Base-by-base conservation (phyloP, 441 rosid species). In the Arabidopsis hybrid region DNA sequence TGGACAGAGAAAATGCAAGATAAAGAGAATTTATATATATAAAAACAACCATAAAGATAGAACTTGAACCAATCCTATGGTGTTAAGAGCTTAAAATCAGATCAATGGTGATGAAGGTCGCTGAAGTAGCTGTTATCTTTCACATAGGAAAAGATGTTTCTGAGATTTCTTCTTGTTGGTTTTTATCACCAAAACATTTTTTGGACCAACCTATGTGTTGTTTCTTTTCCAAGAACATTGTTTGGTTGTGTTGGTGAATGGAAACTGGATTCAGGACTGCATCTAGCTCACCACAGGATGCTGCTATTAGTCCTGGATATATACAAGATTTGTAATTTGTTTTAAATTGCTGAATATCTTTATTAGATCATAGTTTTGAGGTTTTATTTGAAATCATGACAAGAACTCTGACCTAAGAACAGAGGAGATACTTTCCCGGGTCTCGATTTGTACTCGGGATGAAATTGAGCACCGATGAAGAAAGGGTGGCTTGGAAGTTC, bases 371-470 rank as follows among this genome's bases (percentile, higher is more conserved):
- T 60, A 21, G 63, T 60, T 43, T 16, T 34, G 17, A 45, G 26
- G 34, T 53, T 63, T 13, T 52, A 8, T 7, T 13, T 7, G 10
- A 56, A 56, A 56, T 4, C 6, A 13, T 43, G 11, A 21, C 26
- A 18, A 8, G 40, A 45, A 75, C 58, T 60, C 49, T 32, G 72
- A 94, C 99, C 99, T 83, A 81, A 67, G 81, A 95, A 88, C 58
- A 88, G 73, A 52, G 96, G 85, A 79, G 98, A 91, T 45, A 95
- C 93, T 73, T 89, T 87, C 71, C 90, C 91, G 0, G 99, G 99
- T 79, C 96, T 91, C 51, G 96, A 95, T 78, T 92, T 92, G 40
- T 82, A 92, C 72, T 95, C 99, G 1, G 99, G 99, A 58, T 95
- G 99, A 80, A 95, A 95, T 79, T 95, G 99, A 69, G 67, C 89